A percentile compares a stretch with the other conserved stretches of the same genome.
Conservation (phyloP, 805 yeast genomes). For the Blastobotrys mokoenaii region DNA sequence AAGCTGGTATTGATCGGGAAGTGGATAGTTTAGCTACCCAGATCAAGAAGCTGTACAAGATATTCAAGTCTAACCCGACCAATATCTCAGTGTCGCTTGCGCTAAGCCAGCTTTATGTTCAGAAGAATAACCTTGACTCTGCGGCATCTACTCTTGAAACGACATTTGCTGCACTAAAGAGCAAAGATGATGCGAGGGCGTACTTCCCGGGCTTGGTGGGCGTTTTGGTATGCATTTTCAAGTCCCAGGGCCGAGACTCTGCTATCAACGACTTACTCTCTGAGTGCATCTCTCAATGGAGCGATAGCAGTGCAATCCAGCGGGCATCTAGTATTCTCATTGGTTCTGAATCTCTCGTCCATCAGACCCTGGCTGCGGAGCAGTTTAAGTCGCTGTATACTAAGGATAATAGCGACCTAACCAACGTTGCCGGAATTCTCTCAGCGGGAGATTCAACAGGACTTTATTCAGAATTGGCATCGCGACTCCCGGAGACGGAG, state of each 20-base stretch:
- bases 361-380: slow-evolving; percentile 23
- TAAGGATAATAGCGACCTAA: slow-evolving; percentile 3
- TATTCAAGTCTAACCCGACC: slow-evolving; percentile 23
- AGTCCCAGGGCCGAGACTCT: slow-evolving; percentile 33
- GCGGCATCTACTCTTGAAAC: slow-evolving; percentile 24
- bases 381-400: slow-evolving; percentile 22
- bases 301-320: slow-evolving; percentile 15
- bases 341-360: slow-evolving; percentile 26
- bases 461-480: slow-evolving; percentile 4
- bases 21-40: background rate
- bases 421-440: slow-evolving; percentile 13
- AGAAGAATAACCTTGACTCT: slow-evolving; percentile 18
- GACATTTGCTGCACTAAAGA: slow-evolving; percentile 1
- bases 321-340: slow-evolving; percentile 33
- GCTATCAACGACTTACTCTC: slow-evolving; percentile 29
- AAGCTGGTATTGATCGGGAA: background rate
- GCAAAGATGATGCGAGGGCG: slow-evolving; percentile 1
- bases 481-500: slow-evolving; percentile 7
- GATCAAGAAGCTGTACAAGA: slow-evolving; percentile 21
- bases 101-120: slow-evolving; percentile 21
- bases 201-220: slow-evolving; percentile 43
- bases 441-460: slow-evolving; percentile 18
- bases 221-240: slow-evolving; percentile 42
- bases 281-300: slow-evolving; percentile 25
- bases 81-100: slow-evolving; percentile 22